Evolutionary conservation across 306 rosid species (phyloP).

Genomic region (Lathyrus sativus): DNA sequence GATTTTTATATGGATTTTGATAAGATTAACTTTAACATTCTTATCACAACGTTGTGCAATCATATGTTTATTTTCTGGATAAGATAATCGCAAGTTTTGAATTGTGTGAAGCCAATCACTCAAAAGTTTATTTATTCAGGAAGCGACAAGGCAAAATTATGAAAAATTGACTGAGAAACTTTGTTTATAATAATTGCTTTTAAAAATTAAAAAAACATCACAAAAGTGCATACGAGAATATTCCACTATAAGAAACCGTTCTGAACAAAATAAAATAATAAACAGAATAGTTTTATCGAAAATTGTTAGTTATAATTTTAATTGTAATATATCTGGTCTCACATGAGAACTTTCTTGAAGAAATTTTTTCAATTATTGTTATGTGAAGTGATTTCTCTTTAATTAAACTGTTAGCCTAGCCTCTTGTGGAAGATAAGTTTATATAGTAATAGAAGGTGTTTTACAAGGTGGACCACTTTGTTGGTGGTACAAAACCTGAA

Average conservation of each 20-base stretch:
- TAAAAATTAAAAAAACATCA: constrained; percentile 11
- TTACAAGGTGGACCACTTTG: background rate
- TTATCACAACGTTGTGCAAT: constrained; percentile 33
- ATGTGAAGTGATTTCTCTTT: background rate
- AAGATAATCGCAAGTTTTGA: constrained; percentile 32
- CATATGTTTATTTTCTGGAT: constrained; percentile 26
- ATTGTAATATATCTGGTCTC: background rate
- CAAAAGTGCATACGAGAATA: constrained; percentile 7
- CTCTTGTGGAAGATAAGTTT: background rate
- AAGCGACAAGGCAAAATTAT: constrained; percentile 25
- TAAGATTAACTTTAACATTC: constrained; percentile 26
- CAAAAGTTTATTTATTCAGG: constrained; percentile 3
- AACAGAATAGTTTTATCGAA: background rate
- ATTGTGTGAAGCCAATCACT: constrained; percentile 18
- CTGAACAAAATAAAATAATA: background rate
- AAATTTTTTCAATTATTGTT: background rate
- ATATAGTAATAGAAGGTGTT: too few relatives aligned
- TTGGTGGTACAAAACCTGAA: background rate
- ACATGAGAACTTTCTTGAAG: background rate
- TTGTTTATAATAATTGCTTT: constrained; percentile 16
- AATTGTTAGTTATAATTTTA: background rate
- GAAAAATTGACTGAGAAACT: background rate
- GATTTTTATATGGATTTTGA: background rate
- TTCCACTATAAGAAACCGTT: background rate
- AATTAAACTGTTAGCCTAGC: background rate